A percentile compares a stretch with the other conserved stretches of the same genome.
Conservation (phyloP, 2,329 filamentous ascomycete genomes). For the Dendrostoma leiphaemia region DNA sequence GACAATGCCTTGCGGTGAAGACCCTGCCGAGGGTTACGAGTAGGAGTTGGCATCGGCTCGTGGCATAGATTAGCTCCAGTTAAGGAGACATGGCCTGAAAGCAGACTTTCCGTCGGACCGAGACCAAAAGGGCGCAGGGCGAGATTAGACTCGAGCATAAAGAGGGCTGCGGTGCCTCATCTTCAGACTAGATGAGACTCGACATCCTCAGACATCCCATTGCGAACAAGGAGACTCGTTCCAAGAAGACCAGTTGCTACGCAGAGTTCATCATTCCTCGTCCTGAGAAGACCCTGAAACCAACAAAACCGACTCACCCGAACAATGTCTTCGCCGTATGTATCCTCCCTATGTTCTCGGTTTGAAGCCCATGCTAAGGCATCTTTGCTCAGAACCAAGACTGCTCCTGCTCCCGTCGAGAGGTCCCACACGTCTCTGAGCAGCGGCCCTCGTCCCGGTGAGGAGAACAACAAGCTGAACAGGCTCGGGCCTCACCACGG, state of each 20-base stretch:
- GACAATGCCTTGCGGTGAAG: neutral
- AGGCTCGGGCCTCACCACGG: constrained; percentile 1
- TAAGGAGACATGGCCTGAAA: neutral
- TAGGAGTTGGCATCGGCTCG: neutral
- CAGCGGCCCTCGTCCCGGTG: constrained; percentile 8
- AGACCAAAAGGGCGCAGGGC: neutral
- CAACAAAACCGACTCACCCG: neutral
- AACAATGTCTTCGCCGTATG: constrained; percentile 18
- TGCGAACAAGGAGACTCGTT: no score
- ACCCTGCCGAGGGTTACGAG: neutral
- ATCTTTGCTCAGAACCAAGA: constrained; percentile 16
- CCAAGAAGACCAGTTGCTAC: no score
- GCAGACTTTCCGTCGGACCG: neutral
- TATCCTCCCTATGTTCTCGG: neutral
- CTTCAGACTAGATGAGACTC: neutral
- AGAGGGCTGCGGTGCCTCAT: neutral
- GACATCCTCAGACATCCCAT: neutral
- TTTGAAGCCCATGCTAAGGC: no score
- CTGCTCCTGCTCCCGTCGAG: neutral
- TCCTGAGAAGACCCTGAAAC: neutral
- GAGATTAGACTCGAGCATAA: neutral
- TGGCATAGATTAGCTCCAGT: neutral
- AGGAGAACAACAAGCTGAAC: neutral
- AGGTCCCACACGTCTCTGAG: neutral
- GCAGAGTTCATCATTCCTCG: neutral